A percentile compares a stretch with the other conserved stretches of the same genome.
Evolutionary conservation across 306 rosid genomes (phyloP).

Genomic region (Ammopiptanthus mongolicus): DNA sequence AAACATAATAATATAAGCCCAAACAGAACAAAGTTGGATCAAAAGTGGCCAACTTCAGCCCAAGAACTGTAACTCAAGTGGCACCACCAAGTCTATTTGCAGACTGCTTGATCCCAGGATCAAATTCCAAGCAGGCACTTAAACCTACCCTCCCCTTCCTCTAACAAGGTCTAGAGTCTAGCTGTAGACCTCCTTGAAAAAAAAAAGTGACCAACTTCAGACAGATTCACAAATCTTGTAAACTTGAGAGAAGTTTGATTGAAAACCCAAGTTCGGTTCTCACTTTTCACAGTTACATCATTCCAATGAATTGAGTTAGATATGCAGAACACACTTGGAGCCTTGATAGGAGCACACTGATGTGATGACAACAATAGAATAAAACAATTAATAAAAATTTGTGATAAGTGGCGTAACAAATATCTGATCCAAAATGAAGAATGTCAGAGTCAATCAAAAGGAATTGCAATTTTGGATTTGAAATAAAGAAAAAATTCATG

Average conservation of each 20-base stretch:
- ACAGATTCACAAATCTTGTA: conserved; percentile 1
- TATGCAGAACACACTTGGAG: neutral
- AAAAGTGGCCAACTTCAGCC: neutral
- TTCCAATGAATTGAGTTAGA: neutral
- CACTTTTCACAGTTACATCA: conserved; percentile 3
- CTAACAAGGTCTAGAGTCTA: no score
- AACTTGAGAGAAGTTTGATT: neutral
- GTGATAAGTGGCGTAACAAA: conserved; percentile 1
- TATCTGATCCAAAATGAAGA: conserved; percentile 12
- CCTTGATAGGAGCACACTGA: neutral
- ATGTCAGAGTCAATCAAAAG: conserved; percentile 10
- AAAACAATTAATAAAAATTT: neutral
- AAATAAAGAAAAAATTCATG: neutral
- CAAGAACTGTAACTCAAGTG: no score
- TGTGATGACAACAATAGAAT: neutral
- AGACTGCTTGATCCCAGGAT: no score
- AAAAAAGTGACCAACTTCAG: neutral
- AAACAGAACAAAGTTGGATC: neutral
- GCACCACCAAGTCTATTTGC: no score
- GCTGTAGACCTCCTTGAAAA: no score
- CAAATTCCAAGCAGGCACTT: no score
- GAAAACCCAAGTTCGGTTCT: conserved; percentile 8
- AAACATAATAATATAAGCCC: neutral
- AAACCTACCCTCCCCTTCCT: no score
- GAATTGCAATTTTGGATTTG: conserved; percentile 15